A percentile compares a stretch with the other conserved stretches of the same genome.
Conservation (phyloP, 2,329 filamentous ascomycete genomes). For the Colletotrichum karsti region DNA sequence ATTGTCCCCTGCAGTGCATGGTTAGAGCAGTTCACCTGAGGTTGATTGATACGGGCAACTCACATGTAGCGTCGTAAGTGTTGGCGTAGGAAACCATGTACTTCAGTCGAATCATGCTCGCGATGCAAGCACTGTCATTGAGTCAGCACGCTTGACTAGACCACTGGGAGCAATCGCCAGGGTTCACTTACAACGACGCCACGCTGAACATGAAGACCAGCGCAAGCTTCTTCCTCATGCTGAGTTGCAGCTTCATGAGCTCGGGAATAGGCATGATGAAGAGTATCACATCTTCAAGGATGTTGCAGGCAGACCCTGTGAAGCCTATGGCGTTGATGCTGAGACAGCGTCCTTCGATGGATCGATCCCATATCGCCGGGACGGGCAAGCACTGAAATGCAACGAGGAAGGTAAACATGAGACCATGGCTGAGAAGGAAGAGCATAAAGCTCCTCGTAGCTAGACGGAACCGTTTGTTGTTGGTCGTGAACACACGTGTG, state of each 20-base stretch:
- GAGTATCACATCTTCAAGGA: constrained; percentile 28
- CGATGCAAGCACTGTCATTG: constrained; percentile 24
- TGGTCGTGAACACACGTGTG: constrained; percentile 31
- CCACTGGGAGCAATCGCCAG: accelerated
- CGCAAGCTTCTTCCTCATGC: constrained; percentile 12
- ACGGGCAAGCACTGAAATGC: constrained; percentile 32
- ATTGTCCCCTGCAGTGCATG: constrained; percentile 26
- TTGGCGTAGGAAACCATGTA: constrained; percentile 26
- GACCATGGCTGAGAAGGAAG: constrained; percentile 25
- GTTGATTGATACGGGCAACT: not conserved
- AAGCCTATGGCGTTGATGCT: constrained; percentile 11
- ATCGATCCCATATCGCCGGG: constrained; percentile 25
- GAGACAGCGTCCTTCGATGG: constrained; percentile 13
- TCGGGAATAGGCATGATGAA: constrained; percentile 27
- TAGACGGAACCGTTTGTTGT: constrained; percentile 6
- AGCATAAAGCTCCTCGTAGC: not conserved
- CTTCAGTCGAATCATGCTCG: constrained; percentile 29
- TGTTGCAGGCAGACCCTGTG: constrained; percentile 24
- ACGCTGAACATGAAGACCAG: constrained; percentile 28
- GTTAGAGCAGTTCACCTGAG: not conserved
- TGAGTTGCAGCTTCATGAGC: constrained; percentile 24
- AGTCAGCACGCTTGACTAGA: not conserved
- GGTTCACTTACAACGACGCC: constrained; percentile 26
- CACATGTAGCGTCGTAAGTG: constrained; percentile 18
- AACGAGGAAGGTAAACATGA: constrained; percentile 30